These are phyloP conservation scores for Myriosclerotinia curreyana DNA, from an alignment of 2,329 filamentous ascomycete genomes.

Conservation along the genomic window DNA sequence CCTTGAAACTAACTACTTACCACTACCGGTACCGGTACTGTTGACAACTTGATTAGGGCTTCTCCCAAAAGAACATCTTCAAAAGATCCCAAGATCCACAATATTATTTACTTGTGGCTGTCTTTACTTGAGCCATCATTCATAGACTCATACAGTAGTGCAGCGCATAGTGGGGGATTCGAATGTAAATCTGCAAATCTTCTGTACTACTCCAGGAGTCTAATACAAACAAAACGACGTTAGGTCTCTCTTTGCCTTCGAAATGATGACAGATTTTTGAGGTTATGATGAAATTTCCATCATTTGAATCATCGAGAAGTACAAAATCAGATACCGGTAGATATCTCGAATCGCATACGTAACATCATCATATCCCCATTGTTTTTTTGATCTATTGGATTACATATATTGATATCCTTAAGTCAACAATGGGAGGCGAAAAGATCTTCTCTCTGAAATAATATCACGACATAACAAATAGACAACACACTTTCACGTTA, in stretches of 20 bases:
- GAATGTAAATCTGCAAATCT: conserved; percentile 4
- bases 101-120: conserved; percentile 1
- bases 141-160: too few relatives aligned
- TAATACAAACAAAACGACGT: too few relatives aligned
- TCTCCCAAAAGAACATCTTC: background rate
- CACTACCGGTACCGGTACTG: too few relatives aligned
- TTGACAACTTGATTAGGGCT: too few relatives aligned
- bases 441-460: background rate
- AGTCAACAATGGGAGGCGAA: conserved; percentile 6
- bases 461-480: conserved; percentile 2
- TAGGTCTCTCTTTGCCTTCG: conserved; percentile 16
- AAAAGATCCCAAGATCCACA: conserved; percentile 1
- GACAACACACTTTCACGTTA: too few relatives aligned
- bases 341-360: conserved; percentile 5
- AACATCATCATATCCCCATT: conserved; percentile 19
- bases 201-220: conserved; percentile 1
- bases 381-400: conserved; percentile 3
- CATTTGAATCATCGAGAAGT: conserved; percentile 2
- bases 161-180: conserved; percentile 1
- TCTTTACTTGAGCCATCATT: background rate
- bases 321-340: background rate
- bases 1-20: too few relatives aligned
- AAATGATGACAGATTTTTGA: conserved; percentile 4
- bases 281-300: conserved; percentile 13
- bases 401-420: background rate